phyloP scores from a whole-genome alignment of 345 rosid species.

The Citrus medica region DNA sequence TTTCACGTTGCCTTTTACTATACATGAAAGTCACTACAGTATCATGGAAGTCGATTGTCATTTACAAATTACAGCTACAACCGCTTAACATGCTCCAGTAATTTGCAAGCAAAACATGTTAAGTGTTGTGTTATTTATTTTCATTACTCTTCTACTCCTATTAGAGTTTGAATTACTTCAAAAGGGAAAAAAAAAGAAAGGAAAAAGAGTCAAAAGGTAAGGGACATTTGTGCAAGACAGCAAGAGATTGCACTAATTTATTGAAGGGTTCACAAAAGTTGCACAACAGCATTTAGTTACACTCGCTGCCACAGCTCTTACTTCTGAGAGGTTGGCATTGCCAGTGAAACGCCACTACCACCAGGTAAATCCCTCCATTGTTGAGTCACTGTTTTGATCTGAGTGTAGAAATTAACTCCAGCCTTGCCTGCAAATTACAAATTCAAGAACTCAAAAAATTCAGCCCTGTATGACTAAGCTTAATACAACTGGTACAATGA shows the following conservation, averaged over 20 bases:
- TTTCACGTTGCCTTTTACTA: not conserved
- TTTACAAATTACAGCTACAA: not conserved
- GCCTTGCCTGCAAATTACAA: slow-evolving; percentile 70
- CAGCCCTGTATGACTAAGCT: not conserved
- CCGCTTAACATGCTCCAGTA: not conserved
- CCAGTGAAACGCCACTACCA: slow-evolving; percentile 72
- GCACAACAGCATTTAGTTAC: not conserved
- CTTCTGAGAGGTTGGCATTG: slow-evolving; percentile 96
- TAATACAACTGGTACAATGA: not conserved
- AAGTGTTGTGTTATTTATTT: not conserved
- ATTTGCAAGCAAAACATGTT: not conserved
- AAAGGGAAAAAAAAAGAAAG: not conserved
- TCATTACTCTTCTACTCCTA: not conserved
- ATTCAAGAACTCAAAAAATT: not conserved
- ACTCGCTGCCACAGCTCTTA: slow-evolving; percentile 12
- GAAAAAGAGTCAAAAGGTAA: not conserved
- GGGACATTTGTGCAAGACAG: not conserved
- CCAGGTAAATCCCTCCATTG: slow-evolving; percentile 93
- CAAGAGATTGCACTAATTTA: not conserved
- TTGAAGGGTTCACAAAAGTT: not conserved
- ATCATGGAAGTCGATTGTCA: not conserved
- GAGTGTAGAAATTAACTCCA: slow-evolving; percentile 90
- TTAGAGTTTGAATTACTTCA: not conserved
- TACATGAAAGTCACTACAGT: not conserved
- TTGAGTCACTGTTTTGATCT: slow-evolving; percentile 89